Evolutionary conservation across 1,284 basidiomycete species (phyloP).

Genomic region (Trametes pubescens): DNA sequence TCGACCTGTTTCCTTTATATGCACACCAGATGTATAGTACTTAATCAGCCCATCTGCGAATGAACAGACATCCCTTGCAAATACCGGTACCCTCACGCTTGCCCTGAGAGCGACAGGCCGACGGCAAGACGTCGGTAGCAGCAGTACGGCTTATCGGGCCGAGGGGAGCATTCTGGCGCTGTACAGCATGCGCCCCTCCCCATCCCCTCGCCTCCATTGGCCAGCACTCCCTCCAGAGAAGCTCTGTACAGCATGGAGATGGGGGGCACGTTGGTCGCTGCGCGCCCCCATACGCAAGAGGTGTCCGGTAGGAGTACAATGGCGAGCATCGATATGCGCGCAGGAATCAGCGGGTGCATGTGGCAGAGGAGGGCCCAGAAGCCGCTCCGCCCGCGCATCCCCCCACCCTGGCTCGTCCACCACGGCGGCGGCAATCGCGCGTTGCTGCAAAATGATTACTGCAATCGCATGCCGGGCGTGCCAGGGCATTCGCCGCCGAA

Average conservation of each 20-base stretch:
- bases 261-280: slow-evolving; percentile 26
- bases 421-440: background rate
- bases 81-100: too few species aligned
- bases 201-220: slow-evolving; percentile 12
- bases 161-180: background rate
- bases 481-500: background rate
- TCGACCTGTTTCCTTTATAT: background rate
- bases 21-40: background rate
- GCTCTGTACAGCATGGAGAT: slow-evolving; percentile 15
- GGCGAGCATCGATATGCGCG: slow-evolving; percentile 24
- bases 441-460: background rate
- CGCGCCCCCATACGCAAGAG: slow-evolving; percentile 1
- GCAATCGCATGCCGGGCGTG: background rate
- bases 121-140: background rate
- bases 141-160: slow-evolving; percentile 4
- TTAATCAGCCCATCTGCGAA: background rate
- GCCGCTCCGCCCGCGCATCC: background rate
- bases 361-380: slow-evolving; percentile 17
- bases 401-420: background rate
- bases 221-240: background rate
- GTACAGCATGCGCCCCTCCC: background rate
- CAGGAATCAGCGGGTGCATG: slow-evolving; percentile 16
- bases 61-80: background rate
- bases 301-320: slow-evolving; percentile 5
- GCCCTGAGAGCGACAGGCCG: background rate